These are phyloP conservation scores for Cadophora malorum DNA, from an alignment of 2,329 filamentous ascomycete species.

Conservation along the genomic window DNA sequence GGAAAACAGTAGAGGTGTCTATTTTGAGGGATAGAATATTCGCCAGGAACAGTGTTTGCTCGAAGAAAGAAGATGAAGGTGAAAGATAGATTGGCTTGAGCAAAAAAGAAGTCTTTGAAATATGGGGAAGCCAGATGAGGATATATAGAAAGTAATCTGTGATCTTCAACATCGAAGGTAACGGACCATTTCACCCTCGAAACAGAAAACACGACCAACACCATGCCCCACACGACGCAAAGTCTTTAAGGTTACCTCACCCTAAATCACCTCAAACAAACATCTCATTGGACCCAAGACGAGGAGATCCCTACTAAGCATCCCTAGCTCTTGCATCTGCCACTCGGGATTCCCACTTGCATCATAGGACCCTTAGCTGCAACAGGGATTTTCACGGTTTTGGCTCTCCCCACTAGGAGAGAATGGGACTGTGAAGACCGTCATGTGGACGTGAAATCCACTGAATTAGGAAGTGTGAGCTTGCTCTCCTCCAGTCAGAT, in stretches of 20 bases:
- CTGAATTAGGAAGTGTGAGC: neutral
- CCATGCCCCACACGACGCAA: constrained; percentile 12
- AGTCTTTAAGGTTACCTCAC: constrained; percentile 10
- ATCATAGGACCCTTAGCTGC: neutral
- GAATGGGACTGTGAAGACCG: neutral
- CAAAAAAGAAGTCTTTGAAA: neutral
- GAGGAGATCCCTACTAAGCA: neutral
- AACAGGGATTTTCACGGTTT: constrained; percentile 1
- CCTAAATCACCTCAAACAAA: neutral
- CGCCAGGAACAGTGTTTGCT: neutral
- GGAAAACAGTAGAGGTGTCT: neutral
- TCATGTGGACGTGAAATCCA: constrained; percentile 1
- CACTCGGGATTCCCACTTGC: constrained; percentile 9
- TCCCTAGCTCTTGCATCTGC: neutral
- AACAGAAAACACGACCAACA: constrained; percentile 5
- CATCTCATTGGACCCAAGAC: constrained; percentile 10
- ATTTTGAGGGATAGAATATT: neutral
- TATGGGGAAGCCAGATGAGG: neutral
- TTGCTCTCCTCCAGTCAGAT: neutral
- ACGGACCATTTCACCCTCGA: neutral
- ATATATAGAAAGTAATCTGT: constrained; percentile 6
- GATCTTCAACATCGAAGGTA: neutral
- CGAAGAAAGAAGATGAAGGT: too few relatives aligned
- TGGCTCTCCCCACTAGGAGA: neutral
- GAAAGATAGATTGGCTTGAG: neutral